phyloP scores from a whole-genome alignment of 345 rosid species.

The Syzygium aqueum region DNA sequence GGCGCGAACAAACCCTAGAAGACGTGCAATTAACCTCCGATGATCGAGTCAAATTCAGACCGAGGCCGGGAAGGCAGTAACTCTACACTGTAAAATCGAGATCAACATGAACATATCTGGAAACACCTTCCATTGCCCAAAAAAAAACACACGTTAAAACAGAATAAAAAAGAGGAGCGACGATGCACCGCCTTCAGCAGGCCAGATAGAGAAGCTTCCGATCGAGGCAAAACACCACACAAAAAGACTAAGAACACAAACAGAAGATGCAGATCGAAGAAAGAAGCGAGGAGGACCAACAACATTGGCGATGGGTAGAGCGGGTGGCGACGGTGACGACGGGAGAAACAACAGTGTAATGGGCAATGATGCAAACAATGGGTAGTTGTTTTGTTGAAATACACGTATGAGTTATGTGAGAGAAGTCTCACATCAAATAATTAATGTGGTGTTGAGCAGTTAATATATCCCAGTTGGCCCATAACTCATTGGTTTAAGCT shows the following conservation, averaged over 20 bases:
- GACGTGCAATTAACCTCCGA: not conserved
- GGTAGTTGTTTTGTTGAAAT: too few relatives aligned
- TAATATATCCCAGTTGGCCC: too few relatives aligned
- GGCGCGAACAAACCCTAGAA: not conserved
- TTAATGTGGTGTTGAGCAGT: too few relatives aligned
- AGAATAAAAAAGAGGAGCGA: not conserved
- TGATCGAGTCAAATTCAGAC: not conserved
- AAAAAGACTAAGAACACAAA: too few relatives aligned
- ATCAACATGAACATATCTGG: not conserved
- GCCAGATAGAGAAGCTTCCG: not conserved
- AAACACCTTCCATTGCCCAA: not conserved
- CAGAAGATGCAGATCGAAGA: not conserved
- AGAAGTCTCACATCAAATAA: too few relatives aligned
- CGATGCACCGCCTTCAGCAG: not conserved
- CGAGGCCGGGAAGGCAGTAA: not conserved
- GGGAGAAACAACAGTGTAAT: too few relatives aligned
- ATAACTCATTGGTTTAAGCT: too few relatives aligned
- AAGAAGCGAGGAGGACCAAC: not conserved
- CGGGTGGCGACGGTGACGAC: too few relatives aligned
- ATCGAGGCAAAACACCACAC: not conserved
- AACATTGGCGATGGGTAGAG: too few relatives aligned
- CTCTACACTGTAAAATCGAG: not conserved
- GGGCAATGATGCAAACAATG: not conserved
- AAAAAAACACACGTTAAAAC: not conserved
- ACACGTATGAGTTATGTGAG: too few relatives aligned